A percentile compares a stretch with the other conserved stretches of the same genome.
Conservation (phyloP, 345 rosid genomes). For the Anastatica hierochuntica region DNA sequence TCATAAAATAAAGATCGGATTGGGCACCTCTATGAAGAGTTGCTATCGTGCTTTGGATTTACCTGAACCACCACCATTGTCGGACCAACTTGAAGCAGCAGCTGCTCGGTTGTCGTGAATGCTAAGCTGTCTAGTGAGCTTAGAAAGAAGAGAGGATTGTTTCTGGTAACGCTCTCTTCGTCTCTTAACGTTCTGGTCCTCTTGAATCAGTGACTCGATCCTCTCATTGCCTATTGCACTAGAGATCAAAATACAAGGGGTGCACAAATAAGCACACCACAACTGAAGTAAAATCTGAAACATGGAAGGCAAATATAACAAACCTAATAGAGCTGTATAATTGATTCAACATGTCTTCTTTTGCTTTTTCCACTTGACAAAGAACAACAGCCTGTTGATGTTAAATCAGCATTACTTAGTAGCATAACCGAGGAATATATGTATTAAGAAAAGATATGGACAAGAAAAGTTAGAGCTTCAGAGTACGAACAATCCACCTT, state of each 20-base stretch:
- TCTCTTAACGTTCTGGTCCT: slow-evolving; percentile 78
- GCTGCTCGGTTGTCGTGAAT: slow-evolving; percentile 89
- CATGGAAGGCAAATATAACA: not conserved
- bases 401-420: slow-evolving; percentile 9
- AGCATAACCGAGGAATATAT: not conserved
- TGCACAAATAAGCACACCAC: slow-evolving; percentile 5
- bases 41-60: no score
- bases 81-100: slow-evolving; percentile 69
- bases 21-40: no score
- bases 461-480: not conserved
- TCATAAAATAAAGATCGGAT: not conserved
- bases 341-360: slow-evolving; percentile 97
- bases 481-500: slow-evolving; percentile 41
- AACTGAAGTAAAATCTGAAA: not conserved
- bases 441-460: not conserved
- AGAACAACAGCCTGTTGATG: slow-evolving; percentile 87
- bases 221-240: slow-evolving; percentile 70
- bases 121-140: slow-evolving; percentile 74
- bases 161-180: slow-evolving; percentile 73
- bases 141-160: slow-evolving; percentile 76
- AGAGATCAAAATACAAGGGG: slow-evolving; percentile 7
- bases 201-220: slow-evolving; percentile 83
- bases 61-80: slow-evolving; percentile 48
- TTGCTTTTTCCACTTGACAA: slow-evolving; percentile 98
- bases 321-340: slow-evolving; percentile 87